These are phyloP conservation scores for Melastoma malabathricum DNA, from an alignment of 345 rosid species.

Conservation along the genomic window DNA sequence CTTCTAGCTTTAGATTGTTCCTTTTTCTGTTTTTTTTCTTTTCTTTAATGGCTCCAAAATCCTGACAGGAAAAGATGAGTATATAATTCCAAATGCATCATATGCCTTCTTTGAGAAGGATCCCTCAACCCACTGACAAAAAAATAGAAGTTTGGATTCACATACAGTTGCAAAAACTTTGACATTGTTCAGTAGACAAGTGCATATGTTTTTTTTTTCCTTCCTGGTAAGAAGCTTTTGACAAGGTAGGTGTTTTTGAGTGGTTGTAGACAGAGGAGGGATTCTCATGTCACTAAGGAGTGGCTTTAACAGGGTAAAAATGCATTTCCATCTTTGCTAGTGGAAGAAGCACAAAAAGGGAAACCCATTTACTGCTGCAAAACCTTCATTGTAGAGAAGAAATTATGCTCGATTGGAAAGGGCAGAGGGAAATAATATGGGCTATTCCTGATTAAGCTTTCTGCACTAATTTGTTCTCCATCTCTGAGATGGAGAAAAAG, in stretches of 20 bases:
- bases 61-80: conserved; percentile 9
- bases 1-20: background rate
- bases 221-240: background rate
- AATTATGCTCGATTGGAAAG: background rate
- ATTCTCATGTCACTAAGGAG: background rate
- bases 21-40: background rate
- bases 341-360: too few species aligned
- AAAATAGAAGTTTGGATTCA: background rate
- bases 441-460: conserved; percentile 7
- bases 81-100: conserved; percentile 25
- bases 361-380: too few species aligned
- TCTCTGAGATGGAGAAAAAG: conserved; percentile 22
- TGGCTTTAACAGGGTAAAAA: conserved; percentile 3
- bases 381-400: background rate
- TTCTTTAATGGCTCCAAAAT: conserved; percentile 40
- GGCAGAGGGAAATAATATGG: background rate
- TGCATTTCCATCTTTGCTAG: too few species aligned
- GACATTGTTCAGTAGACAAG: conserved; percentile 6
- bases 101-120: conserved; percentile 25
- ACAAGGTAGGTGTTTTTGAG: background rate
- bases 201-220: conserved; percentile 5
- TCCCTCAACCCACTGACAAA: conserved; percentile 32
- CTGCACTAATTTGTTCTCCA: conserved; percentile 19
- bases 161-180: background rate
- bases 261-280: background rate